Evolutionary conservation across 1,139 yeast species (phyloP).

Genomic region (Yamadazyma spencermartinsiae): DNA sequence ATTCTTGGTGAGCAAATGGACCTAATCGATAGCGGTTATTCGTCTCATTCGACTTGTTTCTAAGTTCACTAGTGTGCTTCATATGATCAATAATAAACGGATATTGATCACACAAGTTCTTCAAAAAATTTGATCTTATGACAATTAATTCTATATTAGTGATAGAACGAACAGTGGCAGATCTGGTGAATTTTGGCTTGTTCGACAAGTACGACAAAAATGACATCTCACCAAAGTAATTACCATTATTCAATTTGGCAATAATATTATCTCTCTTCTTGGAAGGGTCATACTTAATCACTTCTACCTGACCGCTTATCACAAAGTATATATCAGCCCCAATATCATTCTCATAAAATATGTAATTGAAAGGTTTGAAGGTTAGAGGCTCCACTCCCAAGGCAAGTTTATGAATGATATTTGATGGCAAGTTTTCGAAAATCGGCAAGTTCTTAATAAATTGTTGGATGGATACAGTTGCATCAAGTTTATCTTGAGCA

Average conservation of each 20-base stretch:
- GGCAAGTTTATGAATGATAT: conserved; percentile 62
- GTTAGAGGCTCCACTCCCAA: conserved; percentile 58
- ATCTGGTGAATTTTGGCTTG: conserved; percentile 34
- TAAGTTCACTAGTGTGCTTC: conserved; percentile 56
- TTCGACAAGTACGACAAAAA: conserved; percentile 53
- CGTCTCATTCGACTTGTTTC: conserved; percentile 26
- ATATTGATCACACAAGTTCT: conserved; percentile 53
- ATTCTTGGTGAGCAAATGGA: not conserved
- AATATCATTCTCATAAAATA: conserved; percentile 57
- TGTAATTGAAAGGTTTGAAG: conserved; percentile 56
- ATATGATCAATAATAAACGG: conserved; percentile 62
- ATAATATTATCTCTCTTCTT: conserved; percentile 23
- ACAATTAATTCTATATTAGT: conserved; percentile 61
- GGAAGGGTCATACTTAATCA: conserved; percentile 41
- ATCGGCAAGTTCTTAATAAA: conserved; percentile 59
- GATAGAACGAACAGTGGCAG: conserved; percentile 65
- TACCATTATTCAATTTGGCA: conserved; percentile 62
- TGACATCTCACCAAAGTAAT: conserved; percentile 78
- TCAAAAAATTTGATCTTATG: conserved; percentile 53
- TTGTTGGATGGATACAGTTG: conserved; percentile 55
- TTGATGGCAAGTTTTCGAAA: conserved; percentile 55
- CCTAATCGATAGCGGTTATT: not conserved
- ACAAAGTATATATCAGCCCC: conserved; percentile 69
- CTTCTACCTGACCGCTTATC: conserved; percentile 70
- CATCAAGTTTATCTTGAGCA: conserved; percentile 29